Evolutionary conservation across 2,329 filamentous ascomycete genomes (phyloP).

Genomic region (Sclerotinia sclerotiorum): DNA sequence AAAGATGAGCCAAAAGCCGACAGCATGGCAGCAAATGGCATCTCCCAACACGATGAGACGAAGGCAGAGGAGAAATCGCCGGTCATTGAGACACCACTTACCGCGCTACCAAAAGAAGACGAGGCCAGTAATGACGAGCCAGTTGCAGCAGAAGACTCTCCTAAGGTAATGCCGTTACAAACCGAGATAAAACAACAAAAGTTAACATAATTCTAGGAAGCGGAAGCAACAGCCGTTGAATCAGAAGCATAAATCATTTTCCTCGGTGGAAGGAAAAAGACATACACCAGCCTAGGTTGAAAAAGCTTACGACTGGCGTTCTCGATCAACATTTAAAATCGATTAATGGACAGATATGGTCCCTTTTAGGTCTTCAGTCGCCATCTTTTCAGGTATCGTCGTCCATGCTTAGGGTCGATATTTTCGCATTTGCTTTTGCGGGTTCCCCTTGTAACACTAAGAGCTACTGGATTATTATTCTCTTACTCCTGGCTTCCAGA

Average conservation of each 20-base stretch:
- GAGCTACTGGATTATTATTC: slow-evolving; percentile 32
- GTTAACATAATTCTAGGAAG: slow-evolving; percentile 28
- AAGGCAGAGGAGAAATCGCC: slow-evolving; percentile 46
- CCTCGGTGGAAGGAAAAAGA: background rate
- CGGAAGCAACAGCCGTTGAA: slow-evolving; percentile 31
- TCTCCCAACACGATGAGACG: slow-evolving; percentile 38
- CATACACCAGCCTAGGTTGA: slow-evolving; percentile 13
- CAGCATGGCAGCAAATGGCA: slow-evolving; percentile 38
- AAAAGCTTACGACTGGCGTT: slow-evolving; percentile 2
- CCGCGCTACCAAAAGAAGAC: slow-evolving; percentile 34
- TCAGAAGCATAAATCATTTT: slow-evolving; percentile 19
- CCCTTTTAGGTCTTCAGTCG: slow-evolving; percentile 14
- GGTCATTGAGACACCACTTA: slow-evolving; percentile 39
- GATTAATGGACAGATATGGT: slow-evolving; percentile 17
- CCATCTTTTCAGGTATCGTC: slow-evolving; percentile 13
- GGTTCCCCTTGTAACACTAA: slow-evolving; percentile 40
- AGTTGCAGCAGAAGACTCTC: slow-evolving; percentile 27
- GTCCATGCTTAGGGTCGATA: slow-evolving; percentile 15
- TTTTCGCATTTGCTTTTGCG: slow-evolving; percentile 31
- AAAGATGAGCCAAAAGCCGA: slow-evolving; percentile 34
- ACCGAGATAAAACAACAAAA: background rate
- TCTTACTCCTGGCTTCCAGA: slow-evolving; percentile 29
- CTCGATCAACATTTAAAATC: slow-evolving; percentile 14
- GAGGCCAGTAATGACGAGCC: slow-evolving; percentile 37
- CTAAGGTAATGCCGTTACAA: slow-evolving; percentile 27